Evolutionary conservation across 1,284 basidiomycete species (phyloP).

Genomic region (Apiotrichum gracile): DNA sequence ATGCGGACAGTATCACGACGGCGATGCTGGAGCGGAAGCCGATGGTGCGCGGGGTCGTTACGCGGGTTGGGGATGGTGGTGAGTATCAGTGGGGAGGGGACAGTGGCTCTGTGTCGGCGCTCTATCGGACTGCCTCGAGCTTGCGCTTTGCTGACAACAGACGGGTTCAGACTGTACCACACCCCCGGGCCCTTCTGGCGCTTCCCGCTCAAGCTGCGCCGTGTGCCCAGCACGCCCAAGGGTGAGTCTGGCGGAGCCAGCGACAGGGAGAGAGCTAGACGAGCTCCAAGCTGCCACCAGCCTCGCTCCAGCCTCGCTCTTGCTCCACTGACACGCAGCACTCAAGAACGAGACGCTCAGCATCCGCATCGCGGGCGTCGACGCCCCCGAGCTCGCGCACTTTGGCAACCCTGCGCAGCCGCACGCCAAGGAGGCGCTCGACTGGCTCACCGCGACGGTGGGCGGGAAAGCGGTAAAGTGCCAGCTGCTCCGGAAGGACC

Average conservation of each 20-base stretch:
- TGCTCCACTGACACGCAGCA: slow-evolving; percentile 54
- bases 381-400: slow-evolving; percentile 79
- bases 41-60: slow-evolving; percentile 68
- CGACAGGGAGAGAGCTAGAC: too few species aligned
- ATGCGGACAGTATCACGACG: slow-evolving; percentile 60
- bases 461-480: slow-evolving; percentile 51
- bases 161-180: slow-evolving; percentile 62
- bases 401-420: slow-evolving; percentile 73
- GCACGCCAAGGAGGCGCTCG: slow-evolving; percentile 61
- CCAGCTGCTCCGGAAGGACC: slow-evolving; percentile 67
- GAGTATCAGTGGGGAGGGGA: slow-evolving; percentile 7
- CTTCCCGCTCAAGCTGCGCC: slow-evolving; percentile 64
- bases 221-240: slow-evolving; percentile 57
- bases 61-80: slow-evolving; percentile 69
- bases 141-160: slow-evolving; percentile 49
- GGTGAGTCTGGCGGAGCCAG: slow-evolving; percentile 50
- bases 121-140: too few species aligned
- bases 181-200: slow-evolving; percentile 68
- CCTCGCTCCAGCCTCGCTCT: too few species aligned
- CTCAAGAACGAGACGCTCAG: slow-evolving; percentile 71
- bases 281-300: too few species aligned
- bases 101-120: too few species aligned
- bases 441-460: slow-evolving; percentile 60
- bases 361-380: slow-evolving; percentile 77
- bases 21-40: slow-evolving; percentile 54